Evolutionary conservation across 2,329 filamentous ascomycete species (phyloP).

Genomic region (Teratosphaeria gauchensis): DNA sequence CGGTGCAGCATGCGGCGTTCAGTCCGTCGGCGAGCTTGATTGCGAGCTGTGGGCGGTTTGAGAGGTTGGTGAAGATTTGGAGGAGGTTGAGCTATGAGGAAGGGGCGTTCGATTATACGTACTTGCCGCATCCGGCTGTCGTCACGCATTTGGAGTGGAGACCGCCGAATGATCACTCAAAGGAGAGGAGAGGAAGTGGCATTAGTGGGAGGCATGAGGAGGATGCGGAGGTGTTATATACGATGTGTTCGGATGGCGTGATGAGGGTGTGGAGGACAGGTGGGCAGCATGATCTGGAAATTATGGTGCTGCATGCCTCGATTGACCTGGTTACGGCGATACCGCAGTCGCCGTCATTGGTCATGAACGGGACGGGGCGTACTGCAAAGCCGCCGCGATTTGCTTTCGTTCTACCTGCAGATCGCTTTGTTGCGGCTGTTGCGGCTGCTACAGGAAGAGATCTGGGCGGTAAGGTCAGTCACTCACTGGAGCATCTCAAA

Average conservation of each 20-base stretch:
- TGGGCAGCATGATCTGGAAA: conserved; percentile 60
- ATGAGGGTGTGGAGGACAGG: conserved; percentile 76
- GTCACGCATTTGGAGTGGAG: conserved; percentile 84
- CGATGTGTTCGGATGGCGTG: conserved; percentile 69
- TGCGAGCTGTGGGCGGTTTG: conserved; percentile 67
- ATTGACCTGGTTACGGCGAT: conserved; percentile 69
- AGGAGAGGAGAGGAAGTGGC: conserved; percentile 42
- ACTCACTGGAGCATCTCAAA: conserved; percentile 73
- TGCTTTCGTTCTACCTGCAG: conserved; percentile 73
- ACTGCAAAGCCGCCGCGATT: conserved; percentile 41
- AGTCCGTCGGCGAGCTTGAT: conserved; percentile 84
- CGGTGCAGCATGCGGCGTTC: conserved; percentile 63
- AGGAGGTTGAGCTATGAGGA: conserved; percentile 77
- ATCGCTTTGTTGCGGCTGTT: conserved; percentile 62
- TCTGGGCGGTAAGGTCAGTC: conserved; percentile 43
- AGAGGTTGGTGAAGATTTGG: conserved; percentile 88
- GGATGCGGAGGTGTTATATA: conserved; percentile 76
- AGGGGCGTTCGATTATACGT: conserved; percentile 80
- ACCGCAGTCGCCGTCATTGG: conserved; percentile 21
- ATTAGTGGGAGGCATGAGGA: conserved; percentile 21
- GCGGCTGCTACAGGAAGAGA: conserved; percentile 43
- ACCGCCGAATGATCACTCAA: conserved; percentile 53
- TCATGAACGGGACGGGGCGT: conserved; percentile 39
- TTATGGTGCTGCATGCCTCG: conserved; percentile 68
- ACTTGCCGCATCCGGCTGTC: conserved; percentile 71